phyloP scores from a whole-genome alignment of 2,329 filamentous ascomycete genomes.

The Nigrospora osmanthi region DNA sequence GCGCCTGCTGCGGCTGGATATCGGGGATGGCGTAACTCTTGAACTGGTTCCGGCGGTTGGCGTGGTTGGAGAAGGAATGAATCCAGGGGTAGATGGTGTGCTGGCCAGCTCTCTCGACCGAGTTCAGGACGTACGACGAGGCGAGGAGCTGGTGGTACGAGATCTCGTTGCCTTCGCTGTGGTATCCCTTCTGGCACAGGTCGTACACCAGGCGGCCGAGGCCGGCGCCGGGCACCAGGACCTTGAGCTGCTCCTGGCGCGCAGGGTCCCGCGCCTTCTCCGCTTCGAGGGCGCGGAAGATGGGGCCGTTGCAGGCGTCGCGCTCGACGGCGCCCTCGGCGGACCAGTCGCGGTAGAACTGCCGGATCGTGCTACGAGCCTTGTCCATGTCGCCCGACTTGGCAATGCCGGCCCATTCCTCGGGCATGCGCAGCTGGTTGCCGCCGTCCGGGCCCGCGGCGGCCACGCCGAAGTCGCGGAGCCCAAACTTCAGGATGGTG shows the following conservation, averaged over 20 bases:
- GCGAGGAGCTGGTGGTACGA: slow-evolving; percentile 95
- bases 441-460: slow-evolving; percentile 25
- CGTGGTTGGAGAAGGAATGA: slow-evolving; percentile 81
- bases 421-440: slow-evolving; percentile 32
- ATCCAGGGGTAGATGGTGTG: slow-evolving; percentile 81
- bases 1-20: slow-evolving; percentile 56
- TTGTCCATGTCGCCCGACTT: slow-evolving; percentile 77
- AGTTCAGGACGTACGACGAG: slow-evolving; percentile 69
- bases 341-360: slow-evolving; percentile 95
- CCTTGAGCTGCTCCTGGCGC: slow-evolving; percentile 37
- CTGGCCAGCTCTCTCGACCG: slow-evolving; percentile 48
- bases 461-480: slow-evolving; percentile 55
- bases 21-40: slow-evolving; percentile 71
- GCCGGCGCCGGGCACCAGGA: slow-evolving; percentile 86
- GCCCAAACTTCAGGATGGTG: slow-evolving; percentile 63
- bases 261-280: slow-evolving; percentile 27
- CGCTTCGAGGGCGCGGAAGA: slow-evolving; percentile 56
- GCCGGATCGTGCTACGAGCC: slow-evolving; percentile 82
- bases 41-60: slow-evolving; percentile 66
- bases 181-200: slow-evolving; percentile 64
- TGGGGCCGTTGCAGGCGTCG: slow-evolving; percentile 66
- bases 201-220: slow-evolving; percentile 87
- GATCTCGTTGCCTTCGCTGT: slow-evolving; percentile 86
- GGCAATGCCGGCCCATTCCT: slow-evolving; percentile 63
- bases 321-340: slow-evolving; percentile 68